Percentiles rank a stretch among this genome's conserved stretches.
phyloP scores from a whole-genome alignment of 169 alveolate genomes.

The Theileria parva region DNA sequence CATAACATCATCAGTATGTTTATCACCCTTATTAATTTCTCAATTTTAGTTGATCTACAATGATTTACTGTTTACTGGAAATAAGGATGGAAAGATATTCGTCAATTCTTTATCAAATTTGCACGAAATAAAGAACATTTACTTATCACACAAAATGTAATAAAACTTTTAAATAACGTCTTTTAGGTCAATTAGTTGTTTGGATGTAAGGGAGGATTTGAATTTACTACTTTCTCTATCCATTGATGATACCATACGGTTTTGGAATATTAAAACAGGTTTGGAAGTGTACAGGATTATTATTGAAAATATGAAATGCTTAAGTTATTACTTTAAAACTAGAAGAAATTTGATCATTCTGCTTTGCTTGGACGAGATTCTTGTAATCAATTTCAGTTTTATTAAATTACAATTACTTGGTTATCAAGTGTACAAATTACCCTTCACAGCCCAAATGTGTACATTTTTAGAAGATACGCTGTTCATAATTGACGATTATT shows the following conservation, averaged over 20 bases:
- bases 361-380: not conserved
- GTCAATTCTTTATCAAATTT: slow-evolving; percentile 1
- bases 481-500: slow-evolving; percentile 10
- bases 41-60: not conserved
- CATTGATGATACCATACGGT: slow-evolving; percentile 4
- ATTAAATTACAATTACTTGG: not conserved
- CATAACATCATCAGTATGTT: slow-evolving; percentile 24
- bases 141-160: slow-evolving; percentile 12
- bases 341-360: not conserved
- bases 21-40: not conserved
- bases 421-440: not conserved
- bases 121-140: slow-evolving; percentile 12
- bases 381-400: not conserved
- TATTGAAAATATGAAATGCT: not conserved
- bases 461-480: not conserved
- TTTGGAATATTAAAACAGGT: slow-evolving; percentile 26
- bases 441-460: slow-evolving; percentile 1
- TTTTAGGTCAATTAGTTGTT: slow-evolving; percentile 10
- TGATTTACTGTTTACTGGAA: slow-evolving; percentile 20
- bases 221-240: slow-evolving; percentile 26
- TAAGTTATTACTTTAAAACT: not conserved
- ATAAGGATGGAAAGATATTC: slow-evolving; percentile 41
- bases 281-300: slow-evolving; percentile 7
- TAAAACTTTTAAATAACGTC: not conserved
- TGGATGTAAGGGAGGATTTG: not conserved